phyloP scores from a whole-genome alignment of 495 filamentous ascomycete genomes.

The Elaphomyces granulatus region DNA sequence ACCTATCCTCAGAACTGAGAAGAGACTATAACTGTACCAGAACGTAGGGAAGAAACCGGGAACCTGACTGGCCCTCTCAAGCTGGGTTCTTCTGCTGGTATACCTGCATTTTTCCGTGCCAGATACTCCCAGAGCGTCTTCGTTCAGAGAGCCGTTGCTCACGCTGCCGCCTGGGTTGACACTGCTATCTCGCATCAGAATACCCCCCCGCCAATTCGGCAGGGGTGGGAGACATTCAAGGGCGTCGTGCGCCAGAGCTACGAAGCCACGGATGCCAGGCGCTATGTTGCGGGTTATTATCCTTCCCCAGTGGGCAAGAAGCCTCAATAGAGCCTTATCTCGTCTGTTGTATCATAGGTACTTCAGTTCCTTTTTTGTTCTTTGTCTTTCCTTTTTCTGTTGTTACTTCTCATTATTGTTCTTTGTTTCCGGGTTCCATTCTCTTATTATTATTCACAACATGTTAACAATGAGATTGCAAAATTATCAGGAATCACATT shows the following conservation, averaged over 20 bases:
- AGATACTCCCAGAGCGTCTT: conserved; percentile 84
- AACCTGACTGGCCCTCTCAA: no score
- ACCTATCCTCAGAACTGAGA: no score
- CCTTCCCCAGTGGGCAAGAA: conserved; percentile 41
- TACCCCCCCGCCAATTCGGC: conserved; percentile 68
- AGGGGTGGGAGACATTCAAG: conserved; percentile 78
- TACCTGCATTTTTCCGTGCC: conserved; percentile 90
- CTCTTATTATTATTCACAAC: no score
- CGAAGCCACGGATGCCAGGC: conserved; percentile 61
- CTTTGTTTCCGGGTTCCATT: no score
- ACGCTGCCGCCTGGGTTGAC: conserved; percentile 62
- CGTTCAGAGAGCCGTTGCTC: conserved; percentile 64
- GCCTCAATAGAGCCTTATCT: conserved; percentile 33
- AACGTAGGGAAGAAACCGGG: no score
- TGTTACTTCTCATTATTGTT: no score
- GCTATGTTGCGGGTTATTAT: conserved; percentile 44
- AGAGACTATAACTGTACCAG: no score
- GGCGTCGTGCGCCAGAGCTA: conserved; percentile 52
- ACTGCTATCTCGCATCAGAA: conserved; percentile 69
- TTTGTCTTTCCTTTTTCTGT: no score
- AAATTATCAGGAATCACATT: no score
- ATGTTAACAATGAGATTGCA: no score
- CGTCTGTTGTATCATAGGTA: no score
- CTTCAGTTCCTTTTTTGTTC: no score
- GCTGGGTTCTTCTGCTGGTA: conserved; percentile 70